Percentiles rank a stretch among this genome's conserved stretches.
These are phyloP conservation scores for Articulospora tetracladia DNA, from an alignment of 495 filamentous ascomycete species.

Conservation along the genomic window DNA sequence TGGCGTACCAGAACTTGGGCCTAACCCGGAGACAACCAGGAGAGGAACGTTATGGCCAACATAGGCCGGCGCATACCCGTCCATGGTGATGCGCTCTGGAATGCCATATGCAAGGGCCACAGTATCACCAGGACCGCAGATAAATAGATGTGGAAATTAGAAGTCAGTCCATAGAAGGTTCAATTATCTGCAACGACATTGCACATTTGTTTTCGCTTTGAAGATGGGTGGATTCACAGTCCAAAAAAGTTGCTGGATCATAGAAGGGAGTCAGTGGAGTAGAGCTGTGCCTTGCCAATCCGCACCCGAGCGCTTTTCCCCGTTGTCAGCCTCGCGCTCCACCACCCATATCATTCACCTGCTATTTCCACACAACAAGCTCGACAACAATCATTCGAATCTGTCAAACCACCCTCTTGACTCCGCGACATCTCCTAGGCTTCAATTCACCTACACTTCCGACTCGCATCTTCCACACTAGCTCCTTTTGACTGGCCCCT, in stretches of 20 bases:
- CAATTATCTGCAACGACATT: not conserved
- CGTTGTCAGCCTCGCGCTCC: not conserved
- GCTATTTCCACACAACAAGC: too few species aligned
- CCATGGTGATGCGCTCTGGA: slow-evolving; percentile 54
- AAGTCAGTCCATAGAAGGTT: not conserved
- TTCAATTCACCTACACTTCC: too few species aligned
- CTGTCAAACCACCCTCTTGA: too few species aligned
- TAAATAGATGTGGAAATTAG: not conserved
- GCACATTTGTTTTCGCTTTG: not conserved
- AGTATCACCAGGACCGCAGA: not conserved
- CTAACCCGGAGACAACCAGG: slow-evolving; percentile 71
- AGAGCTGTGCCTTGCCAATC: not conserved
- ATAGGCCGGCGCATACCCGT: slow-evolving; percentile 80
- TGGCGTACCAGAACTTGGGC: slow-evolving; percentile 25
- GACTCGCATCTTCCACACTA: too few species aligned
- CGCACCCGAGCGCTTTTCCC: not conserved
- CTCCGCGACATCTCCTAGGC: too few species aligned
- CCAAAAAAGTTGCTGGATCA: not conserved
- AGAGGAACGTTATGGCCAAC: slow-evolving; percentile 79
- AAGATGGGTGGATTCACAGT: too few species aligned
- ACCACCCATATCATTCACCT: not conserved
- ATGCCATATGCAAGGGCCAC: slow-evolving; percentile 17
- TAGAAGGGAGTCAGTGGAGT: not conserved
- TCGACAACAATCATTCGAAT: too few species aligned
- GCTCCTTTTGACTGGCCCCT: too few species aligned